Conservation (phyloP, 2,329 filamentous ascomycete species). For the Neurospora sp. region DNA sequence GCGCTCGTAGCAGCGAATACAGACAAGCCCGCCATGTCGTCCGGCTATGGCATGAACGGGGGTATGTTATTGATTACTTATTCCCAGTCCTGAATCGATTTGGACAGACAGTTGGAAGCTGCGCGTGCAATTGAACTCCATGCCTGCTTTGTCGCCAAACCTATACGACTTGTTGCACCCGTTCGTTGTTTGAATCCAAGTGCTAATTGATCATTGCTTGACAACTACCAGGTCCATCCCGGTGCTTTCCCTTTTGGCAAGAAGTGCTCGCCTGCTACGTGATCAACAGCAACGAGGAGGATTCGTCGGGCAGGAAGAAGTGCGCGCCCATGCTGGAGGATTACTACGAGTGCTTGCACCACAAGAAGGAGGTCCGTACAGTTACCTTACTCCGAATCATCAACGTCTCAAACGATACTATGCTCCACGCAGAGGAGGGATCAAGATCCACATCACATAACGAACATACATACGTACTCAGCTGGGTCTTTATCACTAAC, state of each 20-base stretch:
- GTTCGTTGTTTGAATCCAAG: background rate
- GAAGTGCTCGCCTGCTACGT: slow-evolving; percentile 98
- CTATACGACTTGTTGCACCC: background rate
- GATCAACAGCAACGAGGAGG: slow-evolving; percentile 74
- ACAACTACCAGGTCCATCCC: slow-evolving; percentile 42
- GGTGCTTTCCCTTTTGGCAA: slow-evolving; percentile 99
- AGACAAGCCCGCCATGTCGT: slow-evolving; percentile 50
- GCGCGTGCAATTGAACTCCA: background rate
- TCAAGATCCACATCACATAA: background rate
- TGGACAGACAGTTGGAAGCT: too few relatives aligned
- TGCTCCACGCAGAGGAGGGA: slow-evolving; percentile 1
- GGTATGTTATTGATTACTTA: slow-evolving; percentile 41
- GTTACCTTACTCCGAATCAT: background rate
- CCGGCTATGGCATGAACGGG: slow-evolving; percentile 72
- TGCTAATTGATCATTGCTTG: slow-evolving; percentile 4
- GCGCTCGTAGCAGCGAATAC: background rate
- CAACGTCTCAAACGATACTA: slow-evolving; percentile 1
- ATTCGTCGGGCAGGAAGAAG: slow-evolving; percentile 74
- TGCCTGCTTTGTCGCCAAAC: background rate
- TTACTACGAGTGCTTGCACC: slow-evolving; percentile 97
- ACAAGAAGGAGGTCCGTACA: slow-evolving; percentile 85
- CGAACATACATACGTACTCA: too few relatives aligned
- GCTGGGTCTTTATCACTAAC: background rate
- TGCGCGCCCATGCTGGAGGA: slow-evolving; percentile 81
- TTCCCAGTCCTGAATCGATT: slow-evolving; percentile 5